These are phyloP conservation scores for Linum tenue DNA, from an alignment of 345 rosid genomes.

Conservation along the genomic window DNA sequence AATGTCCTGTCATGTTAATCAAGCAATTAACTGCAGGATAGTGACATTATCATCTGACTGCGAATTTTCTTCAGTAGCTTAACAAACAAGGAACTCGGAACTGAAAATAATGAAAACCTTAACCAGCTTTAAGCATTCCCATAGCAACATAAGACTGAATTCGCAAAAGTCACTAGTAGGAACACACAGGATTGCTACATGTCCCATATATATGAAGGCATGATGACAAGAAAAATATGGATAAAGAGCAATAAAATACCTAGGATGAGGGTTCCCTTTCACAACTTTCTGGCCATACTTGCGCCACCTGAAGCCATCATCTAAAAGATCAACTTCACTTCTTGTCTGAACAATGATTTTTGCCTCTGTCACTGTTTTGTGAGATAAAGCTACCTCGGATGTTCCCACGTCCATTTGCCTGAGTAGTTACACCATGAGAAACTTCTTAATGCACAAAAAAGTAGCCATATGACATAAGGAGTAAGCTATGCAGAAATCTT, in stretches of 20 bases:
- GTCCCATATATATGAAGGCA: neutral
- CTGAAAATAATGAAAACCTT: neutral
- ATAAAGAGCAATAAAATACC: constrained; percentile 34
- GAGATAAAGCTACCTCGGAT: constrained; percentile 41
- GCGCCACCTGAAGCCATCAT: constrained; percentile 98
- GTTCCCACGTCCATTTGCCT: constrained; percentile 40
- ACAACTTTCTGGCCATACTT: constrained; percentile 99
- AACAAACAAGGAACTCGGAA: neutral
- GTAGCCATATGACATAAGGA: neutral
- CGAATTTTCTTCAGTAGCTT: neutral
- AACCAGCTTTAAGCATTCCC: neutral
- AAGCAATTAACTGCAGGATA: neutral
- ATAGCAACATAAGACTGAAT: neutral
- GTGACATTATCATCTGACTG: neutral
- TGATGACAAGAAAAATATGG: constrained; percentile 4
- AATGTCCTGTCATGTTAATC: too few species aligned
- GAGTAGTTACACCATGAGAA: constrained; percentile 13
- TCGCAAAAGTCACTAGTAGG: constrained; percentile 4
- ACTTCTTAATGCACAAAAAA: constrained; percentile 6
- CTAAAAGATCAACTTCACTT: constrained; percentile 95
- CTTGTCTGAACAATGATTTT: constrained; percentile 89
- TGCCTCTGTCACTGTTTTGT: constrained; percentile 68
- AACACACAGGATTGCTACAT: constrained; percentile 1
- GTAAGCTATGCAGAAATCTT: too few species aligned
- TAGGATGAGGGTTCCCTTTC: constrained; percentile 94